Conservation (phyloP, 768 basidiomycete species). For the Lyophyllum shimeji region DNA sequence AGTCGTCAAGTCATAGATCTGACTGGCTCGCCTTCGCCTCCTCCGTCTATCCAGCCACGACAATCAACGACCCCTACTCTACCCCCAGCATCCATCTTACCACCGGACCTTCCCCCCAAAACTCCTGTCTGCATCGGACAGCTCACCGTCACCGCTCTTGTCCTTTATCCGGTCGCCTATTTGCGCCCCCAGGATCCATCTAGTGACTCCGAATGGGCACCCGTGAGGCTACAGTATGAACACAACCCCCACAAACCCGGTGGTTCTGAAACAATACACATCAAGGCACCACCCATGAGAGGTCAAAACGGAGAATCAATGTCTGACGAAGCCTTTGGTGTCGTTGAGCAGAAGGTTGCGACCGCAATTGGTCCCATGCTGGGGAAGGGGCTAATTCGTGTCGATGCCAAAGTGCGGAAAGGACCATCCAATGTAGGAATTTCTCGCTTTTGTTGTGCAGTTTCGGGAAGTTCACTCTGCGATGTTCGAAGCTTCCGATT, state of each 20-base stretch:
- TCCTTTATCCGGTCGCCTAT: constrained; percentile 80
- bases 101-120: constrained; percentile 68
- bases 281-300: constrained; percentile 61
- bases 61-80: constrained; percentile 22
- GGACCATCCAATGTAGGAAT: constrained; percentile 54
- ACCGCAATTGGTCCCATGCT: constrained; percentile 80
- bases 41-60: constrained; percentile 31
- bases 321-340: constrained; percentile 70
- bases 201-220: constrained; percentile 61
- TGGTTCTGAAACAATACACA: constrained; percentile 73
- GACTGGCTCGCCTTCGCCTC: constrained; percentile 61
- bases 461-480: constrained; percentile 10
- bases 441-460: constrained; percentile 12
- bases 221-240: constrained; percentile 72
- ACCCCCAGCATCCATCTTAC: constrained; percentile 32
- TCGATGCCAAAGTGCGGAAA: constrained; percentile 76
- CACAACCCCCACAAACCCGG: constrained; percentile 54
- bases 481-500: constrained; percentile 63
- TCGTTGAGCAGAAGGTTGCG: constrained; percentile 86
- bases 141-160: constrained; percentile 76
- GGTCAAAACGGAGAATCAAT: constrained; percentile 51
- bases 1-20: constrained; percentile 72
- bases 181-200: constrained; percentile 46
- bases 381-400: constrained; percentile 76
- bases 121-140: constrained; percentile 90